Evolutionary conservation across 2,329 filamentous ascomycete genomes (phyloP).

Genomic region (Cladosporium sp.): DNA sequence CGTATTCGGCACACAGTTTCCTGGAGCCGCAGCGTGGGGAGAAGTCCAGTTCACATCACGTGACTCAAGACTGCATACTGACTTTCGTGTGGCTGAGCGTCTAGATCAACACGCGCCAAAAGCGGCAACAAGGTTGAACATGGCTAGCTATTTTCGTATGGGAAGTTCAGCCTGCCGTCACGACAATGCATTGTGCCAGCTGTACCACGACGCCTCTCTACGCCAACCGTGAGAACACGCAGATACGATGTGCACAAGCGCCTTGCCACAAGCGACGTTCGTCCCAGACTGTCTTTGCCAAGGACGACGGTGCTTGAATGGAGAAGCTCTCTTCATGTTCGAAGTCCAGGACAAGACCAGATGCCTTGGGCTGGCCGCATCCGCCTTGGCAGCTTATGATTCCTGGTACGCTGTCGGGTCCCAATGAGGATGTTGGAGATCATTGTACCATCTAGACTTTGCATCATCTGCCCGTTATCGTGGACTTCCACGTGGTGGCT

Average conservation of each 20-base stretch:
- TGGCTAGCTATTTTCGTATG: not conserved
- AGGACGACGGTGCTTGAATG: not conserved
- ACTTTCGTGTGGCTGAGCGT: not conserved
- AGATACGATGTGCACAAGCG: not conserved
- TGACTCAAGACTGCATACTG: not conserved
- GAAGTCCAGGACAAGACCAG: not conserved
- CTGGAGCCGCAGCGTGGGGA: not conserved
- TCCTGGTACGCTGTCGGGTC: not conserved
- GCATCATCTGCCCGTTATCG: not conserved
- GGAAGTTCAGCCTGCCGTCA: not conserved
- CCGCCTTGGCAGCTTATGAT: not conserved
- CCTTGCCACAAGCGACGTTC: not conserved
- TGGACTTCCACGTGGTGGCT: not conserved
- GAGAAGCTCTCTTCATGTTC: not conserved
- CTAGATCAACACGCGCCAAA: not conserved
- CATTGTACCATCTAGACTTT: not conserved
- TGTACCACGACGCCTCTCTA: not conserved
- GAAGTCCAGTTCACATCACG: not conserved
- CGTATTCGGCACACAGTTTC: not conserved
- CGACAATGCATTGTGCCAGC: not conserved
- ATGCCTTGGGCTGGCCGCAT: not conserved
- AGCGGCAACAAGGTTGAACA: not conserved
- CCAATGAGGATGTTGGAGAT: not conserved
- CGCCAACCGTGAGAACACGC: not conserved
- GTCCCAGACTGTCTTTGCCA: not conserved